Conservation (phyloP, 1,284 basidiomycete genomes). For the Sporisorium reilianum region DNA sequence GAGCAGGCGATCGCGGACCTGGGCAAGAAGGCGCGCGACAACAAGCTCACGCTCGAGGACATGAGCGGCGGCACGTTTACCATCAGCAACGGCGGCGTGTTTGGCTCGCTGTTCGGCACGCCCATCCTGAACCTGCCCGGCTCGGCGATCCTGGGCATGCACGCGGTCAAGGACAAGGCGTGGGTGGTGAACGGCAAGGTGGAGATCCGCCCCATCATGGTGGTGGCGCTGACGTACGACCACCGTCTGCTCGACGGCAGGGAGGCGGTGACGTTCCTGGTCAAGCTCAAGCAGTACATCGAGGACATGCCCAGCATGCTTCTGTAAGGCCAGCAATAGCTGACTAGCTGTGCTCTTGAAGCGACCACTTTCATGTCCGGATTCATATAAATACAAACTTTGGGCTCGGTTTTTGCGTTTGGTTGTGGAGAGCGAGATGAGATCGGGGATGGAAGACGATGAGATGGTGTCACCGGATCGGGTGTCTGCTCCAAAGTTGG, state of each 20-base stretch:
- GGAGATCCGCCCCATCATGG: conserved; percentile 96
- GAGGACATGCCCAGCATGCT: conserved; percentile 68
- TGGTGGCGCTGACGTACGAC: conserved; percentile 86
- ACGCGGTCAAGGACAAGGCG: conserved; percentile 92
- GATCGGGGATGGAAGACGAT: not conserved
- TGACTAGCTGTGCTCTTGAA: too few relatives aligned
- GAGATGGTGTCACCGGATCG: not conserved
- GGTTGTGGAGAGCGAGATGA: not conserved
- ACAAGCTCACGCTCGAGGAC: conserved; percentile 89
- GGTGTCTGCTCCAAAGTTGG: not conserved
- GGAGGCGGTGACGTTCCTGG: conserved; percentile 97
- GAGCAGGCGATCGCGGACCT: conserved; percentile 90
- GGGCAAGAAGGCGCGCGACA: conserved; percentile 94
- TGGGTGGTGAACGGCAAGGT: conserved; percentile 78
- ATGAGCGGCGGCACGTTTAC: conserved; percentile 95
- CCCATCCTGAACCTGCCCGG: conserved; percentile 95
- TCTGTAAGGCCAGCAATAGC: too few relatives aligned
- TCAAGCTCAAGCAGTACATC: conserved; percentile 73
- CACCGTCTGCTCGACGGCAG: conserved; percentile 95
- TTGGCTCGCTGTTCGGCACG: conserved; percentile 95
- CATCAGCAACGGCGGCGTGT: conserved; percentile 99
- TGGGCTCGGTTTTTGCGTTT: not conserved
- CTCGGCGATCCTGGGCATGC: conserved; percentile 94
- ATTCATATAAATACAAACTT: conserved; percentile 12
- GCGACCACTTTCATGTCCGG: not conserved